These are phyloP conservation scores for Toxoplasma gondii DNA, from an alignment of 169 alveolate genomes.

Conservation along the genomic window DNA sequence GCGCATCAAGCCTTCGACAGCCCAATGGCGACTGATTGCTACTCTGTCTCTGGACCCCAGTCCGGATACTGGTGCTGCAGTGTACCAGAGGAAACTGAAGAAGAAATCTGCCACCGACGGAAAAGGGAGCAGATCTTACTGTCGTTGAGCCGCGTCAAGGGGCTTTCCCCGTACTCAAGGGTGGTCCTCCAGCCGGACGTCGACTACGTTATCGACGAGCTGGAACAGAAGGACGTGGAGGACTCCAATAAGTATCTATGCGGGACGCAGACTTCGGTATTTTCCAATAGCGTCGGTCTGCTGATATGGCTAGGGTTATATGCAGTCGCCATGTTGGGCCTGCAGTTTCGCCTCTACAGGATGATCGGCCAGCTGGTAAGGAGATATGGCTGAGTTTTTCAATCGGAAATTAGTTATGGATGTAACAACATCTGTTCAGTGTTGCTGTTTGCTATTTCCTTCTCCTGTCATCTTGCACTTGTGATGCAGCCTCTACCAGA, in stretches of 20 bases:
- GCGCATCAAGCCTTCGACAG: not conserved
- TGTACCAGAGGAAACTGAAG: constrained; percentile 9
- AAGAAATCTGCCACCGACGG: constrained; percentile 8
- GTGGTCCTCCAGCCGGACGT: constrained; percentile 18
- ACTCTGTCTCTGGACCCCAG: not conserved
- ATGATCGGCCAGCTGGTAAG: not conserved
- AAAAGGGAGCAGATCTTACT: constrained; percentile 7
- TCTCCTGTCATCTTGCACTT: not conserved
- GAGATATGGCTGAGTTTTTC: not conserved
- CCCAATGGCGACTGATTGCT: constrained; percentile 19
- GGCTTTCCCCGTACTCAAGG: not conserved
- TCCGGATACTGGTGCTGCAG: constrained; percentile 19
- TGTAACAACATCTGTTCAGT: too few relatives aligned
- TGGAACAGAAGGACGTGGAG: not conserved
- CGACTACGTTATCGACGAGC: constrained; percentile 26
- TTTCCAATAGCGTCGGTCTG: constrained; percentile 19
- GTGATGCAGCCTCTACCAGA: constrained; percentile 14
- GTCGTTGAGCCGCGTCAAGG: constrained; percentile 24
- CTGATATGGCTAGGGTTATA: constrained; percentile 19
- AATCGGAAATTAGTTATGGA: too few relatives aligned
- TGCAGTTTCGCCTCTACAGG: constrained; percentile 25
- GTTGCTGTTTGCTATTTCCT: not conserved
- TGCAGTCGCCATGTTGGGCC: not conserved
- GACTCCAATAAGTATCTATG: not conserved
- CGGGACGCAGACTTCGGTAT: not conserved